A percentile compares a stretch with the other conserved stretches of the same genome.
phyloP scores from a whole-genome alignment of 768 basidiomycete genomes.

The Amanita brunnescens region DNA sequence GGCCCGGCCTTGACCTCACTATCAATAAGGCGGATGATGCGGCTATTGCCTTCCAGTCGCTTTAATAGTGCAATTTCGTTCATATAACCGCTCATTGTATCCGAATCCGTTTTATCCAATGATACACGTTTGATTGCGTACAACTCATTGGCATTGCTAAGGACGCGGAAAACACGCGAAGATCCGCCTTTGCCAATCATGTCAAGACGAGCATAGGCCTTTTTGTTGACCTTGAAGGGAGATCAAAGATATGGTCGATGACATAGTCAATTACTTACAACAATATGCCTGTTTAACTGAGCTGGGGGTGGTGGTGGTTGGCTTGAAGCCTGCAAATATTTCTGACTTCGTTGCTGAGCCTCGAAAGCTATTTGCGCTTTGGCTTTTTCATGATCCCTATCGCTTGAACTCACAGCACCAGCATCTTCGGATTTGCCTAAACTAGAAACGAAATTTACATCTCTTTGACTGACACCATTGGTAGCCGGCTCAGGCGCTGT shows the following conservation, averaged over 20 bases:
- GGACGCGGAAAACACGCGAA: constrained; percentile 90
- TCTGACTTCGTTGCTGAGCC: constrained; percentile 22
- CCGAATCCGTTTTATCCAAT: constrained; percentile 80
- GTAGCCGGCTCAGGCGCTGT: constrained; percentile 55
- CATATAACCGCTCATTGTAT: constrained; percentile 88
- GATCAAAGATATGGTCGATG: not conserved
- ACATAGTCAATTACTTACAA: constrained; percentile 21
- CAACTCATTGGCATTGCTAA: constrained; percentile 66
- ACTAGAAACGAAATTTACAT: not conserved
- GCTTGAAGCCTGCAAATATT: constrained; percentile 21
- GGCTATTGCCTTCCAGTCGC: constrained; percentile 86
- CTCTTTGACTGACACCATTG: constrained; percentile 22
- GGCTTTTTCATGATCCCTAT: constrained; percentile 26
- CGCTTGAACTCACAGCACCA: constrained; percentile 21
- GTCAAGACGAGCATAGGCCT: constrained; percentile 75
- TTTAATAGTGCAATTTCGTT: constrained; percentile 93
- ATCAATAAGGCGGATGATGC: constrained; percentile 88
- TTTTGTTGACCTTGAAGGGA: constrained; percentile 61
- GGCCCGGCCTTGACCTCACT: constrained; percentile 75
- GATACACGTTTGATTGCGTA: constrained; percentile 91
- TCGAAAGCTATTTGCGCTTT: constrained; percentile 22
- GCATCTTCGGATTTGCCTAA: constrained; percentile 14
- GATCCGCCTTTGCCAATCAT: constrained; percentile 91
- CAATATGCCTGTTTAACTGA: constrained; percentile 32
- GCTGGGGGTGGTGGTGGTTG: constrained; percentile 28